Conservation (phyloP, 257 asterid genomes). For the Avicennia marina region DNA sequence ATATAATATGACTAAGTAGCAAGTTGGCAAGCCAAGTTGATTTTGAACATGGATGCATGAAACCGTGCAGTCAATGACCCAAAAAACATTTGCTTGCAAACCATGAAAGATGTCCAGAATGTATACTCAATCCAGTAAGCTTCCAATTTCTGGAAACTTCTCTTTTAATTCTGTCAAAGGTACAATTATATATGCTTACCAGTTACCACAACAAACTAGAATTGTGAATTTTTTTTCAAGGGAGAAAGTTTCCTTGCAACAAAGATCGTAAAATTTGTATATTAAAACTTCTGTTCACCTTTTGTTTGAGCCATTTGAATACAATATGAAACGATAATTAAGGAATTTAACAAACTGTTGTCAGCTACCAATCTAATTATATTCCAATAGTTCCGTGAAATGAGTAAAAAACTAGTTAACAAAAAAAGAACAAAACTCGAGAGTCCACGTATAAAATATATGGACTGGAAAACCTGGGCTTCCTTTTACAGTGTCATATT, state of each 20-base stretch:
- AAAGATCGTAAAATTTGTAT: too few species aligned
- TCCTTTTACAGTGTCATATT: constrained; percentile 2
- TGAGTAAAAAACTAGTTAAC: background rate
- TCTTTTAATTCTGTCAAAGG: too few species aligned
- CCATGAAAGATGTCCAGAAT: background rate
- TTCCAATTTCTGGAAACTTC: too few species aligned
- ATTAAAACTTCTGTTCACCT: background rate
- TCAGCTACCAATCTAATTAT: background rate
- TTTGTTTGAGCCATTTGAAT: background rate
- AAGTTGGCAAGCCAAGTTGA: background rate
- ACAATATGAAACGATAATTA: background rate
- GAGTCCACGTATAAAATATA: constrained; percentile 1
- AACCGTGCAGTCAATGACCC: background rate
- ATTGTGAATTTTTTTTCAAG: background rate
- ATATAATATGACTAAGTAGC: background rate
- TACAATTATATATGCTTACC: too few species aligned
- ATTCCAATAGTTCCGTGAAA: background rate
- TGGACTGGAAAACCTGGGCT: background rate
- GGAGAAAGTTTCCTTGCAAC: background rate
- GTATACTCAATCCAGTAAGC: too few species aligned
- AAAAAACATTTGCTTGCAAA: background rate
- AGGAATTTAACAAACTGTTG: background rate
- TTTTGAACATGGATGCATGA: background rate
- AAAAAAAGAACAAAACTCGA: background rate
- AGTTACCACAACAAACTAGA: constrained; percentile 1